Base-by-base conservation (phyloP, 495 filamentous ascomycete species). In the Cryomyces minteri region DNA sequence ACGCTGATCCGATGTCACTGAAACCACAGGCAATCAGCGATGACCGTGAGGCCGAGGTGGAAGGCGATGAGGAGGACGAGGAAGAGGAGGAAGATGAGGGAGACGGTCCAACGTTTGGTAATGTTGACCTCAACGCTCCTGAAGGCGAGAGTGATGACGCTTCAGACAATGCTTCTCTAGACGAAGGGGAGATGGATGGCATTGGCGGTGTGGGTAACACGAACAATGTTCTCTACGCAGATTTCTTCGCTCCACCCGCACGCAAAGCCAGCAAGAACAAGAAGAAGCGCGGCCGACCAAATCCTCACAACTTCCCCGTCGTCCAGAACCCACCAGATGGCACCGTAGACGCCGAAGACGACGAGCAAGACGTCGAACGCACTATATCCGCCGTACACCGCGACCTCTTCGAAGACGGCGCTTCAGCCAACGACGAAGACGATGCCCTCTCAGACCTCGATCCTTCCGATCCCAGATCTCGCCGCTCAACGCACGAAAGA, bases 351-450 rank as follows among this genome's bases (percentile, higher is more conserved):
- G 69, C 75, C 12, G 69, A 66, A 31, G 79, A 30, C 12, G 44
- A 39, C 9, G 59, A 60, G 12, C 60, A 58, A 9, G 58, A 87
- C 45, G 62, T 95, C 14, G 70, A 93, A 52, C 77, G 84, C 38
- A 85, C 87, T n/a, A 92, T 96, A 65, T 80, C 76, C 25, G 78
- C 86, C 51, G 87, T 92, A 31, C 82, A 83, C 14, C 82, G 88
- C 40, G 90, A 96, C 59, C 67, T 98, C 25, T 95, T 96, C 48
- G 85, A 94, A 30, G 88, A 94, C 49, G 71, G 80, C 33, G 54
- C 55, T 30, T 55, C 52, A 4, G 61, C 59, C 2, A 32, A 54
- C 8, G 58, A 59, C 25, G 61, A 47, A 4, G 51, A 55, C 25
- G 58, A 53, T 7, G 43, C 43, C n/a, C 43, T 51, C 6, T 39